These are phyloP conservation scores for Eimeria brunetti DNA, from an alignment of 169 alveolate species.

Conservation along the genomic window DNA sequence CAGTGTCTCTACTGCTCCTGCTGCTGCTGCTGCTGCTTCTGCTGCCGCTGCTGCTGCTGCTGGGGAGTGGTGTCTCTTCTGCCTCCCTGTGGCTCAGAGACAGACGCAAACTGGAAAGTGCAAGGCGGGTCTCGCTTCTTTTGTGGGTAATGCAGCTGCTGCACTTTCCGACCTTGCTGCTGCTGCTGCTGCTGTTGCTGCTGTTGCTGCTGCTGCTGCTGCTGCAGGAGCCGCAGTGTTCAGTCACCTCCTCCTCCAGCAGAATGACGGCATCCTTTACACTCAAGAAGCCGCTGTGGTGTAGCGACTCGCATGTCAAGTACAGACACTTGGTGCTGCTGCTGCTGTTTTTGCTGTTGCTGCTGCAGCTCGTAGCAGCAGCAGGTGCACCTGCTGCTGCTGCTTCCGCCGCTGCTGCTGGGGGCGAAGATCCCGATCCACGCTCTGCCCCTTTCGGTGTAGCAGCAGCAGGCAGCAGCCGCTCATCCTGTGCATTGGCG, in stretches of 20 bases:
- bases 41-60: background rate
- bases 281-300: slow-evolving; percentile 52
- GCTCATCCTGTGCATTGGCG: background rate
- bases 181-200: slow-evolving; percentile 20
- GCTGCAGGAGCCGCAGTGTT: slow-evolving; percentile 49
- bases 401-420: slow-evolving; percentile 3
- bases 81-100: background rate
- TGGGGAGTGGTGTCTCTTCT: background rate
- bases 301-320: slow-evolving; percentile 44
- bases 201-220: slow-evolving; percentile 46
- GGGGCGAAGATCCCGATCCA: background rate
- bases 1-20: background rate
- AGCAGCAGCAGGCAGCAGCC: slow-evolving; percentile 4
- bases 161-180: slow-evolving; percentile 11
- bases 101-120: slow-evolving; percentile 10
- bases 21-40: slow-evolving; percentile 58
- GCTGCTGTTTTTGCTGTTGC: slow-evolving; percentile 26
- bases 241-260: slow-evolving; percentile 61
- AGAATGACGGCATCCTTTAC: slow-evolving; percentile 18
- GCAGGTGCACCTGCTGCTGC: background rate
- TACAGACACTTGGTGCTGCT: slow-evolving; percentile 67
- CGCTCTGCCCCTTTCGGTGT: background rate
- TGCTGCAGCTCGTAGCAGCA: background rate
- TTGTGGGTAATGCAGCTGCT: slow-evolving; percentile 37
- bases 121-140: slow-evolving; percentile 56